Conservation (phyloP, 306 rosid genomes). For the Inga laurina region DNA sequence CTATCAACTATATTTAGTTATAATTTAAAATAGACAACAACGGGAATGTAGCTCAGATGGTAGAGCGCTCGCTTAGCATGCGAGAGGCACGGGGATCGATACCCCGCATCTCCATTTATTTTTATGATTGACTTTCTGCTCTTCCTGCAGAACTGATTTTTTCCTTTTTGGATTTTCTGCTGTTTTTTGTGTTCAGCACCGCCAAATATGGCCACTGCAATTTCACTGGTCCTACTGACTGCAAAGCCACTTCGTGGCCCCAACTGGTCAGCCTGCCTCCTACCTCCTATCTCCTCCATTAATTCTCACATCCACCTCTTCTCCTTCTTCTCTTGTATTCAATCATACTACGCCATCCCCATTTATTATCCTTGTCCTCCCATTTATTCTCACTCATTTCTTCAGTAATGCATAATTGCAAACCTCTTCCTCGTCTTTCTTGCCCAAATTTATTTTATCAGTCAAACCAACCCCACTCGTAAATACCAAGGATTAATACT, state of each 20-base stretch:
- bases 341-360: neutral
- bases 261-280: neutral
- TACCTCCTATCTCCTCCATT: neutral
- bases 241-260: neutral
- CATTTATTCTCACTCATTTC: neutral
- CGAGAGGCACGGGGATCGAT: slow-evolving; percentile 79
- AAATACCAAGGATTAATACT: neutral
- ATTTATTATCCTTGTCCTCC: slow-evolving; percentile 14
- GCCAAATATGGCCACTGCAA: slow-evolving; percentile 20
- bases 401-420: neutral
- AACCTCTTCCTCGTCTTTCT: neutral
- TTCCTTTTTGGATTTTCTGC: no score
- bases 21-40: fast-evolving
- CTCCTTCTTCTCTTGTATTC: neutral
- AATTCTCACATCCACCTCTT: slow-evolving; percentile 22
- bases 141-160: no score
- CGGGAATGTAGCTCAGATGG: slow-evolving; percentile 86
- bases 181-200: neutral
- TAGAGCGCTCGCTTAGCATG: slow-evolving; percentile 87
- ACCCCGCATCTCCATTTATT: slow-evolving; percentile 62
- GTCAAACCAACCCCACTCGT: neutral
- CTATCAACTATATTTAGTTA: no score
- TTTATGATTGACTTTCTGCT: no score
- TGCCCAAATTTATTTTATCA: neutral
- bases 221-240: neutral